A percentile compares a stretch with the other conserved stretches of the same genome.
These are phyloP conservation scores for Salvia splendens DNA, from an alignment of 257 asterid species.

Conservation along the genomic window DNA sequence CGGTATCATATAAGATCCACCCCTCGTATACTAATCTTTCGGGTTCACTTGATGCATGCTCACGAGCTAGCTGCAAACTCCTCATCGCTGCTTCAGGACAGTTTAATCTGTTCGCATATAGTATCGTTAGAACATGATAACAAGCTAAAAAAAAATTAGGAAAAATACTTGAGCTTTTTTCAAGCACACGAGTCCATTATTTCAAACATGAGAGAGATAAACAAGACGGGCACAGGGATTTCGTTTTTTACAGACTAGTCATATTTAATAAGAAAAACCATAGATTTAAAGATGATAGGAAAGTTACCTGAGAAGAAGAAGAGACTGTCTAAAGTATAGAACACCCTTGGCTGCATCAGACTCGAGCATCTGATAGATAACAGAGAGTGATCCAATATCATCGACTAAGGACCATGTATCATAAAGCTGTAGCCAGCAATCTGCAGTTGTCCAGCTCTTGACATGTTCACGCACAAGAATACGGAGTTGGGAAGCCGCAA, in stretches of 20 bases:
- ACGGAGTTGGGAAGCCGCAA: slow-evolving; percentile 80
- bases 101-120: slow-evolving; percentile 60
- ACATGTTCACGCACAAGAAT: slow-evolving; percentile 88
- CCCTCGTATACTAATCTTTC: slow-evolving; percentile 96
- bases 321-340: slow-evolving; percentile 87
- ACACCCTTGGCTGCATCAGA: slow-evolving; percentile 93
- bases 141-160: too few relatives aligned
- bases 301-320: slow-evolving; percentile 86
- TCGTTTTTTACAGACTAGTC: too few relatives aligned
- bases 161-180: too few relatives aligned
- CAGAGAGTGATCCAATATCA: slow-evolving; percentile 95
- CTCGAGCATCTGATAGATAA: slow-evolving; percentile 97
- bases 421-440: slow-evolving; percentile 94
- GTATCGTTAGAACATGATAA: background rate
- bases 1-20: slow-evolving; percentile 97
- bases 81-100: slow-evolving; percentile 99
- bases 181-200: too few relatives aligned
- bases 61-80: slow-evolving; percentile 91
- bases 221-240: too few relatives aligned
- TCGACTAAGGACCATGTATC: slow-evolving; percentile 97
- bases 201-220: too few relatives aligned
- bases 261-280: background rate
- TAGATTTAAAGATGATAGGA: background rate
- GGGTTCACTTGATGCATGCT: slow-evolving; percentile 83
- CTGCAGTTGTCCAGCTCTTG: slow-evolving; percentile 94